These are phyloP conservation scores for Fusarium sp. DNA, from an alignment of 2,329 filamentous ascomycete species.

Conservation along the genomic window DNA sequence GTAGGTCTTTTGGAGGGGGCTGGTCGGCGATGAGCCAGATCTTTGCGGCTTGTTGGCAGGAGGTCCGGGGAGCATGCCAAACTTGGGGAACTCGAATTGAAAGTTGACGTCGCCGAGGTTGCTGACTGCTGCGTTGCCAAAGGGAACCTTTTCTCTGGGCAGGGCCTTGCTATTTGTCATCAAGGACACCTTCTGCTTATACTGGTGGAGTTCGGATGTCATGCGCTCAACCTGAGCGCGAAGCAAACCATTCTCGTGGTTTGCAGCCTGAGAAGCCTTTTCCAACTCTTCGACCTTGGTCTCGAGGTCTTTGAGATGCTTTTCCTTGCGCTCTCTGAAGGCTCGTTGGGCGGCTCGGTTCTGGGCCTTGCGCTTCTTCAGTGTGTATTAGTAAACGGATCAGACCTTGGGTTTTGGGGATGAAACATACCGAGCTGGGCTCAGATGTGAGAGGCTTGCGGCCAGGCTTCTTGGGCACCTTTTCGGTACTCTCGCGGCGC, in stretches of 20 bases:
- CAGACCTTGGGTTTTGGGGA: neutral
- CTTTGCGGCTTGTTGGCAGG: conserved; percentile 42
- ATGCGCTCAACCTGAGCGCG: conserved; percentile 90
- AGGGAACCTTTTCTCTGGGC: conserved; percentile 52
- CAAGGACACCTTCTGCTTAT: conserved; percentile 84
- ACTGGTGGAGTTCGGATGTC: conserved; percentile 86
- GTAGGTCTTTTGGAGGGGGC: conserved; percentile 42
- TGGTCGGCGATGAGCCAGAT: conserved; percentile 46
- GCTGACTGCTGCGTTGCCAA: conserved; percentile 62
- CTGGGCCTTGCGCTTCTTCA: conserved; percentile 92
- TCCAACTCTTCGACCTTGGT: conserved; percentile 80
- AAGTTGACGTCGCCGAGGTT: conserved; percentile 83
- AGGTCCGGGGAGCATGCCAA: conserved; percentile 76
- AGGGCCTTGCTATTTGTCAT: conserved; percentile 52
- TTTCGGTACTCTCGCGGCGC: conserved; percentile 84
- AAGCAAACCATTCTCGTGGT: conserved; percentile 85
- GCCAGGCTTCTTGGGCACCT: conserved; percentile 93
- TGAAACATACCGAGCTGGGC: conserved; percentile 85
- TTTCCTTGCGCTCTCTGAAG: conserved; percentile 95
- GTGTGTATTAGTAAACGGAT: conserved; percentile 18
- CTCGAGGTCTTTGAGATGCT: conserved; percentile 87
- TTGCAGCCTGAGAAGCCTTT: conserved; percentile 84
- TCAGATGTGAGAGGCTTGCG: conserved; percentile 96
- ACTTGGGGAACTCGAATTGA: conserved; percentile 95
- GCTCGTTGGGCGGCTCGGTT: conserved; percentile 93